These are phyloP conservation scores for Talaromyces sp. DNA, from an alignment of 2,329 filamentous ascomycete genomes.

Conservation along the genomic window DNA sequence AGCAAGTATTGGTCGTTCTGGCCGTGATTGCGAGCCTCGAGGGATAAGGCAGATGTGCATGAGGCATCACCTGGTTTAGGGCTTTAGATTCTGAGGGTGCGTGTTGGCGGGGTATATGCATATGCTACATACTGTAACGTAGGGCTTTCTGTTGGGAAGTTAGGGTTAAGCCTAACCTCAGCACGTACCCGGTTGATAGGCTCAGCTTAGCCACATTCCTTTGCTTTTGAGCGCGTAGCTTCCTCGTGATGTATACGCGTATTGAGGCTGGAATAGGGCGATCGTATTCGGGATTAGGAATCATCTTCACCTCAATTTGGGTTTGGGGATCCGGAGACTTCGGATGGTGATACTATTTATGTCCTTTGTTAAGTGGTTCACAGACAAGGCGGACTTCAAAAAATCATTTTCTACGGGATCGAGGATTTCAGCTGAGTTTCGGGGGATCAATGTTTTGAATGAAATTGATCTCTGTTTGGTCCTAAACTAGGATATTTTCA, in stretches of 20 bases:
- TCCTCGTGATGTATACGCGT: background rate
- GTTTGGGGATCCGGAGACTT: background rate
- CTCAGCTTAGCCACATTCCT: background rate
- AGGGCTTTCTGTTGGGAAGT: background rate
- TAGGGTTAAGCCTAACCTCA: background rate
- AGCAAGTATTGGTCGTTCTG: background rate
- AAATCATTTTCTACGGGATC: background rate
- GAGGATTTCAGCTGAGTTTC: background rate
- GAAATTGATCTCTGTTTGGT: background rate
- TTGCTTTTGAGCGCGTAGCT: background rate
- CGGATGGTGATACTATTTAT: background rate
- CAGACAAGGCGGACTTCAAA: background rate
- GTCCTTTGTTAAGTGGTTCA: background rate
- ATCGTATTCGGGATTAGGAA: background rate
- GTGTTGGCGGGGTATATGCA: background rate
- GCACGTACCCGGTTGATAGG: background rate
- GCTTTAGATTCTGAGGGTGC: background rate
- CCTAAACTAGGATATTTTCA: background rate
- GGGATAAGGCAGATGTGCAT: constrained; percentile 3
- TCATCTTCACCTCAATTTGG: background rate
- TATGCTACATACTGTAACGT: background rate
- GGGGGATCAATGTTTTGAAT: background rate
- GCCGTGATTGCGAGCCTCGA: background rate
- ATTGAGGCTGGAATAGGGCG: background rate
- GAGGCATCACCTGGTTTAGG: background rate